Evolutionary conservation across 1,139 yeast species (phyloP), one percentile per base, ranked within the genome.

Genomic region (Casaregolazyma lundiana): DNA sequence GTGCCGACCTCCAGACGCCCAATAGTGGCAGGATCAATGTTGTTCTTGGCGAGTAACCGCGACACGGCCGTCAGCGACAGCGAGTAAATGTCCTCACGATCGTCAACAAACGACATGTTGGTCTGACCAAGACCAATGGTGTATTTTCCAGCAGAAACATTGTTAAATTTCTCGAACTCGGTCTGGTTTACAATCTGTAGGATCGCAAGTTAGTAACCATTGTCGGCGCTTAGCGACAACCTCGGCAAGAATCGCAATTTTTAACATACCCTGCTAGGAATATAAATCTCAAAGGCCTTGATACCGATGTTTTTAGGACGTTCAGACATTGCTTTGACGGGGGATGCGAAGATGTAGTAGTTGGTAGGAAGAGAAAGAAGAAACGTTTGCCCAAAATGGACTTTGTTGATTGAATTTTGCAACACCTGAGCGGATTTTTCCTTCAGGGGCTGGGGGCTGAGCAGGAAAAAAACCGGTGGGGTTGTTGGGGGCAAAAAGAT

Each of bases 1-100:
- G 99, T 94, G 61, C 99, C 99, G 53, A 92, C 98, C 71, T 94
- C 99, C 62, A 94, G 77, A 67, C 99, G 82, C 58, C 99, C 99
- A 64, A 94, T 80, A 47, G 78, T 71, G 64, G 75, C 71, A 49
- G 89, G 79, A 68, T 92, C 96, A 60, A 94, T 78, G 66, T 80
- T 74, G 76, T 88, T 83, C 73, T 89, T 83, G 62, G 79, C 75
- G 62, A 94, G 71, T 64, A 94, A 78, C 53, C 79, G 80, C 52
- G 85, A 80, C 53, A 85, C 76, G 29, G 77, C 97, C 8, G 98
- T 92, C 66, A 92, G 75, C 32, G 88, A 75, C 75, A 94, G 75
- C 37, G 98, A 92, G 73, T 90, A 90, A 61, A 89, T 89, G 64
- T 94, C 99, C 71, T 94, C 97, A 66, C 97, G 81, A 72, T 92